Evolutionary conservation across 306 rosid genomes (phyloP).

Genomic region (Cucumis hystrix): DNA sequence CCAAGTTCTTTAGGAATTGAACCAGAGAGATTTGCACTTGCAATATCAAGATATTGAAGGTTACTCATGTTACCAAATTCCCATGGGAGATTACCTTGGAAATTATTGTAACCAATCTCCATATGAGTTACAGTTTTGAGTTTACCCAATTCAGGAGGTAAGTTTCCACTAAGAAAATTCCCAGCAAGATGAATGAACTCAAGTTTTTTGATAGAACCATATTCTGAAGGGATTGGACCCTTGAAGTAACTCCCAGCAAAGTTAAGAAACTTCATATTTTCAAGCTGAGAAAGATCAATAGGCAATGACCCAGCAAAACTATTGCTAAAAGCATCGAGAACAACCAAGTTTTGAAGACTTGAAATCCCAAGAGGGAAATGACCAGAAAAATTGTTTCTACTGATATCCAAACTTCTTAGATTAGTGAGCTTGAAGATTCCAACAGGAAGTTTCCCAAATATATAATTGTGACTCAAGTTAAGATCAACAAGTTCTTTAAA

Average conservation of each 20-base stretch:
- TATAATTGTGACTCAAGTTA: constrained; percentile 59
- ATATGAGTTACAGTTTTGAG: constrained; percentile 75
- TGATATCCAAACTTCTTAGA: constrained; percentile 52
- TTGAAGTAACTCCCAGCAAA: constrained; percentile 84
- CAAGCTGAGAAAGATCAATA: constrained; percentile 41
- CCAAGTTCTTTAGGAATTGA: constrained; percentile 53
- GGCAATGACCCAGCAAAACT: constrained; percentile 75
- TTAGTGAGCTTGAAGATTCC: constrained; percentile 54
- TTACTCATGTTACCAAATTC: constrained; percentile 65
- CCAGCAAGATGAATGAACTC: constrained; percentile 85
- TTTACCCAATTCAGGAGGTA: constrained; percentile 71
- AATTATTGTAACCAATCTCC: constrained; percentile 82
- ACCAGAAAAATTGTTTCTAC: constrained; percentile 86
- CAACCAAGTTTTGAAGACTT: constrained; percentile 28
- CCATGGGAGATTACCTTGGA: constrained; percentile 51
- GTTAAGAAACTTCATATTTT: constrained; percentile 46
- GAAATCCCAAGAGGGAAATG: constrained; percentile 52
- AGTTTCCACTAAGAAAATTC: constrained; percentile 52
- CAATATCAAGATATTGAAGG: constrained; percentile 82
- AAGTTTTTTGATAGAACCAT: constrained; percentile 61
- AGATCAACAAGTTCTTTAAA: constrained; percentile 50
- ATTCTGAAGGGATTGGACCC: constrained; percentile 75
- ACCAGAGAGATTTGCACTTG: constrained; percentile 74
- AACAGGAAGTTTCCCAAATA: constrained; percentile 60
- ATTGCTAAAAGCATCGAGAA: constrained; percentile 83